Evolutionary conservation across 2,329 filamentous ascomycete species (phyloP), one percentile per base, ranked within the genome.

Genomic region (Paradendryphiella salina): DNA sequence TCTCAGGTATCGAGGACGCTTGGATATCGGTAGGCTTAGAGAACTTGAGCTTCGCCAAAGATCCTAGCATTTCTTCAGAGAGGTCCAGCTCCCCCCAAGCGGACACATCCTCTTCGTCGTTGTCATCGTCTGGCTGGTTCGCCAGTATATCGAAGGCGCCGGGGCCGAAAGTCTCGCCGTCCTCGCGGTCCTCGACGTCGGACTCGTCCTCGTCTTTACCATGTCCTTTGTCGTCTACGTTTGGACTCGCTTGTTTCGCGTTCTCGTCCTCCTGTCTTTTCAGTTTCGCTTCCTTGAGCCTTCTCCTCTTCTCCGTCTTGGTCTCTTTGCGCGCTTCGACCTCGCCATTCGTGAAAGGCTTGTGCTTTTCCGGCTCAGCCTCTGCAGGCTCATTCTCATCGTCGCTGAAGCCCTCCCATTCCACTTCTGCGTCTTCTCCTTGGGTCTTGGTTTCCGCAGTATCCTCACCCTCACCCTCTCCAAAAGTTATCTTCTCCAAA

Each of bases 11-110:
- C 1, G 89, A 80, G 28, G 84, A 80, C 15, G 80, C 75, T 71
- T 99, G 94, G 50, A 99, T 96, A 0, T 82, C 75, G 0, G 92
- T 96, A 0, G 94, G 94, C 51, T 84, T 85, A 4, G 81, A 70
- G 69, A 97, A 97, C 50, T 87, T 88, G 54, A 97, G 78, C 60
- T 85, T 88, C 2, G 90, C 86, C 26, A 99, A 77, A 13, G 90
- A 84, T 1, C 85, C 84, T 14, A 96, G 76, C 0, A 89, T 82
- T 42, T 83, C 80, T 0, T 87, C 79, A 1, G 89, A 93, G 2
- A 99, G 78, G 4, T 86, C 82, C 29, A 99, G 75, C 6, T 82
- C 75, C 50, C 83, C 80, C 94, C 94, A 99, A 21, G 83, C 86
- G 11, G 89, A 89, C 44, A 95, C 81, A 67, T 94, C 86, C 11